These are phyloP conservation scores for Trypanosoma conorhini DNA, from an alignment of 208 protist species.

Conservation along the genomic window DNA sequence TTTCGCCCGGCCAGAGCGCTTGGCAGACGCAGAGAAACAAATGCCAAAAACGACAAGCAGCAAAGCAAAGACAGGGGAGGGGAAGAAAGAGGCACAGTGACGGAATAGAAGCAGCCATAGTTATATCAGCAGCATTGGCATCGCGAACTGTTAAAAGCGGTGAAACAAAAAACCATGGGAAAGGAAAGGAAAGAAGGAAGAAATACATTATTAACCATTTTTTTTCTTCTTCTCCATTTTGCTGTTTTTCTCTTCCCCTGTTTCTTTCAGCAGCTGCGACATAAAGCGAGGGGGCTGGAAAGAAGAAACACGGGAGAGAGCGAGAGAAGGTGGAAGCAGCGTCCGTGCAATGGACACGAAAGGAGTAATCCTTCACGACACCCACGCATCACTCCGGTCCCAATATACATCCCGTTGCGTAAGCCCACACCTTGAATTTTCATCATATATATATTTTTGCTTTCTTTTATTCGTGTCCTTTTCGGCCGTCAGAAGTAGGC, in stretches of 20 bases:
- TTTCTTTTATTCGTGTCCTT: neutral
- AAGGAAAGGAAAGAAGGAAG: neutral
- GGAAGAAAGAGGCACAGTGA: neutral
- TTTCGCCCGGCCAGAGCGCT: neutral
- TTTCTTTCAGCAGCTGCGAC: too few species aligned
- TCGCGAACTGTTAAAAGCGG: neutral
- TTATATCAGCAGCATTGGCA: neutral
- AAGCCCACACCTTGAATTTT: neutral
- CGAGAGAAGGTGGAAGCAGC: too few species aligned
- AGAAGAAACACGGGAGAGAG: too few species aligned
- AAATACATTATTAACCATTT: neutral
- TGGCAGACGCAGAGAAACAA: neutral
- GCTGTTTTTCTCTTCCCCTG: too few species aligned
- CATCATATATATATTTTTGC: neutral
- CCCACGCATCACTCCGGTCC: neutral
- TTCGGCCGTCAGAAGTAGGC: neutral
- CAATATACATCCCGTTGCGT: neutral
- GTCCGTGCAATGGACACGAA: neutral
- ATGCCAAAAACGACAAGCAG: neutral
- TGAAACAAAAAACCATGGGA: neutral
- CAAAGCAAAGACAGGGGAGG: neutral
- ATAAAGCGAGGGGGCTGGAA: too few species aligned
- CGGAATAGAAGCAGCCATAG: neutral
- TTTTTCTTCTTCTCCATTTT: too few species aligned
- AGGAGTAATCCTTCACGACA: neutral